Evolutionary conservation across 108 stramenopile genomes (phyloP).

Genomic region (Bacterosira constricta): DNA sequence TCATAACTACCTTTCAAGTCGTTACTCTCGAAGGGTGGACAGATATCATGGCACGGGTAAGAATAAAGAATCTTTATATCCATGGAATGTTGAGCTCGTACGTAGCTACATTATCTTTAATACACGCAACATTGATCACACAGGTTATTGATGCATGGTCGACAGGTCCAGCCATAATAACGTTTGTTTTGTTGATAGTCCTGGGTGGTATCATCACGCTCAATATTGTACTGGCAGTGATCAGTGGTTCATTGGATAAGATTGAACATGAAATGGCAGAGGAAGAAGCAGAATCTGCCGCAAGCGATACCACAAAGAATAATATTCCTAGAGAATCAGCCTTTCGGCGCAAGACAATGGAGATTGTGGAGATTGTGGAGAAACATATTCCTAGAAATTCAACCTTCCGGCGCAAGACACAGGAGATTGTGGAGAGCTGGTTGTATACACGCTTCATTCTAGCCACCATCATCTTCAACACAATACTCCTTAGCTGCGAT

Average conservation of each 20-base stretch:
- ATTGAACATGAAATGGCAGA: slow-evolving; percentile 43
- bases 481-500: slow-evolving; percentile 65
- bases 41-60: slow-evolving; percentile 58
- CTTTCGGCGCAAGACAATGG: too few relatives aligned
- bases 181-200: slow-evolving; percentile 60
- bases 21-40: slow-evolving; percentile 82
- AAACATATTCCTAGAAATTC: too few relatives aligned
- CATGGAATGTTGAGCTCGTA: too few relatives aligned
- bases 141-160: slow-evolving; percentile 47
- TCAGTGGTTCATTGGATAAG: slow-evolving; percentile 47
- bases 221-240: slow-evolving; percentile 77
- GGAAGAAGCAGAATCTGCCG: slow-evolving; percentile 17
- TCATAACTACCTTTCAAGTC: slow-evolving; percentile 67
- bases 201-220: slow-evolving; percentile 70
- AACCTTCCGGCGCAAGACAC: background rate
- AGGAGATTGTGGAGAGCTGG: slow-evolving; percentile 18
- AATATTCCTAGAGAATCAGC: background rate
- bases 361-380: too few relatives aligned
- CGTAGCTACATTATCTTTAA: too few relatives aligned
- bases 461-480: slow-evolving; percentile 64
- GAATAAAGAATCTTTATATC: too few relatives aligned
- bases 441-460: slow-evolving; percentile 39
- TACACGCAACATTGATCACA: too few relatives aligned
- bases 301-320: background rate
- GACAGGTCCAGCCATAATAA: slow-evolving; percentile 14